phyloP scores from a whole-genome alignment of 192 early-diverging fungal species.

The Linnemannia hyalina region DNA sequence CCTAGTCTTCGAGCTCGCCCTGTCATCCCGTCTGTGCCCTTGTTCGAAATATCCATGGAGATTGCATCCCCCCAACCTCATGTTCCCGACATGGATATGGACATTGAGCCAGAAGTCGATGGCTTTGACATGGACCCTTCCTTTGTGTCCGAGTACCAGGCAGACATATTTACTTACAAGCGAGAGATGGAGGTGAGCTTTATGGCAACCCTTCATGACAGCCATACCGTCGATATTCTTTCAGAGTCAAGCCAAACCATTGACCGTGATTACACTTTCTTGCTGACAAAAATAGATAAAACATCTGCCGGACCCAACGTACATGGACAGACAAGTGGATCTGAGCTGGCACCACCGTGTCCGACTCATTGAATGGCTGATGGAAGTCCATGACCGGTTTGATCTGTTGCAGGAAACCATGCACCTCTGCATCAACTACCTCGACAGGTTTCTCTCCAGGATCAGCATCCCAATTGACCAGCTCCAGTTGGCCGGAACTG shows the following conservation, averaged over 20 bases:
- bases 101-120: neutral
- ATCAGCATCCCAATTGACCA: conserved; percentile 61
- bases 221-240: too few relatives aligned
- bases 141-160: conserved; percentile 70
- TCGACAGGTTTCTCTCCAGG: conserved; percentile 71
- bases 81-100: conserved; percentile 20
- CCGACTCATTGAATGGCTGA: conserved; percentile 70
- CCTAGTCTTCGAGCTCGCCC: neutral
- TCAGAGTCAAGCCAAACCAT: neutral
- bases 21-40: conserved; percentile 22
- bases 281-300: conserved; percentile 21
- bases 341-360: conserved; percentile 65
- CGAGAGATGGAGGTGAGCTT: conserved; percentile 66
- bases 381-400: conserved; percentile 69
- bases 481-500: conserved; percentile 68
- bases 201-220: too few relatives aligned
- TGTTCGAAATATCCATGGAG: conserved; percentile 17
- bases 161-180: conserved; percentile 75
- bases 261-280: neutral
- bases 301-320: conserved; percentile 64
- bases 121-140: conserved; percentile 49
- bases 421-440: conserved; percentile 66
- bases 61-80: too few relatives aligned
- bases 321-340: conserved; percentile 62
- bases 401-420: conserved; percentile 72